These are phyloP conservation scores for Planoprotostelium fungivorum DNA, from an alignment of 78 protist species.

Conservation along the genomic window DNA sequence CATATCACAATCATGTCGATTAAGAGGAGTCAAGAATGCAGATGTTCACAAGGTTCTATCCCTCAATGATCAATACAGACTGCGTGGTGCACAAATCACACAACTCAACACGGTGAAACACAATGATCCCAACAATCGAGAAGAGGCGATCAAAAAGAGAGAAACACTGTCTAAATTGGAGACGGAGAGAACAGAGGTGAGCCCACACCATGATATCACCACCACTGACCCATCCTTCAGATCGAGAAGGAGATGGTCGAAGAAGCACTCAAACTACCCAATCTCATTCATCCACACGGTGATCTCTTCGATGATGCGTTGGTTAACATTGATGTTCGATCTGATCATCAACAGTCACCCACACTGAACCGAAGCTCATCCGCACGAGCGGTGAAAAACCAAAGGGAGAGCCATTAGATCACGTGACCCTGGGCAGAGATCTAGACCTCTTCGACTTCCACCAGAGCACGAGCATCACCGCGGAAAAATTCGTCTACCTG, in stretches of 20 bases:
- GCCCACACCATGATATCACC: background rate
- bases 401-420: background rate
- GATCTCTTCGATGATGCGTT: background rate
- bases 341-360: slow-evolving; percentile 22
- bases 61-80: slow-evolving; percentile 20
- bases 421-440: slow-evolving; percentile 10
- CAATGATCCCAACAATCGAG: slow-evolving; percentile 14
- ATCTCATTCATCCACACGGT: slow-evolving; percentile 33
- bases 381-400: slow-evolving; percentile 19
- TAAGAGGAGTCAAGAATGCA: background rate
- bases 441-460: slow-evolving; percentile 32
- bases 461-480: slow-evolving; percentile 24
- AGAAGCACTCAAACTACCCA: slow-evolving; percentile 49
- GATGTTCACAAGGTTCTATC: slow-evolving; percentile 9
- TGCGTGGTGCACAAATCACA: slow-evolving; percentile 19
- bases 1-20: background rate
- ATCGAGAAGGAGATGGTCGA: background rate
- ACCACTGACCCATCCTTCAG: too few species aligned
- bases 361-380: slow-evolving; percentile 8
- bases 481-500: slow-evolving; percentile 36
- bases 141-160: background rate
- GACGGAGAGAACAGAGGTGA: slow-evolving; percentile 16
- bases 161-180: background rate
- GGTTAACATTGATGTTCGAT: background rate
- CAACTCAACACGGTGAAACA: slow-evolving; percentile 14